Percentiles rank a stretch among this genome's conserved stretches.
Evolutionary conservation across 495 filamentous ascomycete species (phyloP).

Genomic region (Hypomontagnella submonticulosa): DNA sequence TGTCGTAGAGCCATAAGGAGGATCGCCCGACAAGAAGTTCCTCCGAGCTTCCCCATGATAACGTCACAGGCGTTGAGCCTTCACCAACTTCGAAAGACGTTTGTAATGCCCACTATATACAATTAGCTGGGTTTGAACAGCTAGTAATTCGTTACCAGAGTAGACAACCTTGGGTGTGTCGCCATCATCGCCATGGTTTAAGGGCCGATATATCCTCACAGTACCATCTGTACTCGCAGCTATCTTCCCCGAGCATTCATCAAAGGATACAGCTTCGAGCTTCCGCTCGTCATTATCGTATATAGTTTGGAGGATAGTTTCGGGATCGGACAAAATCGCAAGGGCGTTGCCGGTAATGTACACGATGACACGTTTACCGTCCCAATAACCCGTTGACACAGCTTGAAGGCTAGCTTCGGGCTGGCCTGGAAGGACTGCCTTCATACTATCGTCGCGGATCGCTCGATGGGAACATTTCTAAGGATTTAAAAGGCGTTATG

Average conservation of each 20-base stretch:
- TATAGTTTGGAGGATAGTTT: constrained; percentile 86
- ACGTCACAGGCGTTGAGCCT: constrained; percentile 63
- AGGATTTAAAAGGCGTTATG: constrained; percentile 7
- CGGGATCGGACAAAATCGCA: constrained; percentile 79
- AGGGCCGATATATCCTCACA: constrained; percentile 82
- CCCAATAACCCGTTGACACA: constrained; percentile 86
- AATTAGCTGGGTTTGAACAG: constrained; percentile 55
- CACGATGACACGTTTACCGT: constrained; percentile 82
- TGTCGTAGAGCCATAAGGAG: constrained; percentile 76
- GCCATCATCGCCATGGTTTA: constrained; percentile 71
- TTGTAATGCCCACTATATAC: constrained; percentile 63
- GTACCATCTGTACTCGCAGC: constrained; percentile 72
- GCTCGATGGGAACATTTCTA: constrained; percentile 45
- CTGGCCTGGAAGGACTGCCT: constrained; percentile 88
- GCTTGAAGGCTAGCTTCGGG: constrained; percentile 91
- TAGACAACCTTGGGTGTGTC: constrained; percentile 67
- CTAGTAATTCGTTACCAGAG: constrained; percentile 46
- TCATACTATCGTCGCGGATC: constrained; percentile 60
- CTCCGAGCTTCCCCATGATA: constrained; percentile 87
- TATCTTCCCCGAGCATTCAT: constrained; percentile 87
- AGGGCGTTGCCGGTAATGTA: constrained; percentile 92
- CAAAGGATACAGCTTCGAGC: constrained; percentile 79
- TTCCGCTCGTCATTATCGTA: constrained; percentile 80
- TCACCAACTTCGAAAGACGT: constrained; percentile 54
- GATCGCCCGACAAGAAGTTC: constrained; percentile 83